Evolutionary conservation across 2,329 filamentous ascomycete species (phyloP).

Genomic region (Ceratocystis variospora): DNA sequence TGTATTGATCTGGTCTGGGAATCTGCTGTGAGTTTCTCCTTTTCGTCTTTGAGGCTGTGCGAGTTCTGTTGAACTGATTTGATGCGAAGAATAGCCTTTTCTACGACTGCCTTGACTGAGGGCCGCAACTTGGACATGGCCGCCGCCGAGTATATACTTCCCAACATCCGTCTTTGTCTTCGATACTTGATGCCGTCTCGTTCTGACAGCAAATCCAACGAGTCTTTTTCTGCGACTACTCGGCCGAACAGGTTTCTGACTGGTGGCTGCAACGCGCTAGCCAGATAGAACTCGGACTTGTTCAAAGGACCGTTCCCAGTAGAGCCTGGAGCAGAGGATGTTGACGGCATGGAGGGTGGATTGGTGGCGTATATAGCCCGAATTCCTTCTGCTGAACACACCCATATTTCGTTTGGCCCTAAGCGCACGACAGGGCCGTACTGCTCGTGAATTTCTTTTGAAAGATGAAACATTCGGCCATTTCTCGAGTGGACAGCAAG

Average conservation of each 20-base stretch:
- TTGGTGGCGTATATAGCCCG: slow-evolving; percentile 32
- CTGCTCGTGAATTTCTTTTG: slow-evolving; percentile 31
- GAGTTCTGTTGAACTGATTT: neutral
- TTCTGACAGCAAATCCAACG: slow-evolving; percentile 39
- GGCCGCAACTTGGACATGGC: slow-evolving; percentile 32
- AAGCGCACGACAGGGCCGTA: slow-evolving; percentile 41
- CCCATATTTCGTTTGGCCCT: slow-evolving; percentile 41
- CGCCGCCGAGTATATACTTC: slow-evolving; percentile 33
- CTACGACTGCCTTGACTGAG: slow-evolving; percentile 31
- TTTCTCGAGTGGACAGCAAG: slow-evolving; percentile 33
- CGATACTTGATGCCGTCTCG: slow-evolving; percentile 34
- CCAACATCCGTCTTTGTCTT: slow-evolving; percentile 36
- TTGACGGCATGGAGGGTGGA: neutral
- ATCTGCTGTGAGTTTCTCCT: neutral
- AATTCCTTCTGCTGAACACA: slow-evolving; percentile 35
- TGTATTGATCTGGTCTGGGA: neutral
- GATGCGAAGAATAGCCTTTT: slow-evolving; percentile 24
- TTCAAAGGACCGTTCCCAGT: neutral
- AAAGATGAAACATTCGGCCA: slow-evolving; percentile 31
- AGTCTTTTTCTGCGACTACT: slow-evolving; percentile 29
- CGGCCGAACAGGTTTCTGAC: slow-evolving; percentile 29
- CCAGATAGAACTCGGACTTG: slow-evolving; percentile 23
- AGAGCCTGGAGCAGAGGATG: neutral
- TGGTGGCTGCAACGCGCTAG: slow-evolving; percentile 33
- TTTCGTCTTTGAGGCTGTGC: neutral